Percentiles rank a stretch among this genome's conserved stretches.
Evolutionary conservation across 2,329 filamentous ascomycete species (phyloP).

Genomic region (Aureobasidium leucospermi): DNA sequence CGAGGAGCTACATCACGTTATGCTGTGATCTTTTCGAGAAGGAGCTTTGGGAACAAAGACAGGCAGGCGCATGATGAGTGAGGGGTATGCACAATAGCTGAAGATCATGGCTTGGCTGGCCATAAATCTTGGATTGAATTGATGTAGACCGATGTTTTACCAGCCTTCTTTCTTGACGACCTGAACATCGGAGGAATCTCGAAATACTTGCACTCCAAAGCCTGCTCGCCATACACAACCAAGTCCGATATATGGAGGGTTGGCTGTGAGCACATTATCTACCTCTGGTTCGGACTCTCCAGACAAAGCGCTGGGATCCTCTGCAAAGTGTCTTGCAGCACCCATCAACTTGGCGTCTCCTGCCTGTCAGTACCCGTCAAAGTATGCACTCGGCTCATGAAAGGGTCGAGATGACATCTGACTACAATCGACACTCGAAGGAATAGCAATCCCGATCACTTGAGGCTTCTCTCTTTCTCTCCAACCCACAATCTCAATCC

Average conservation of each 20-base stretch:
- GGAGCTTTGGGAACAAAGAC: background rate
- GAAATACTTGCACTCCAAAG: no score
- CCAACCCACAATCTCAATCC: conserved; percentile 7
- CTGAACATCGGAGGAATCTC: background rate
- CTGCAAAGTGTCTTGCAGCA: no score
- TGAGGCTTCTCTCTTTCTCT: background rate
- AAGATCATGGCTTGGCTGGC: conserved; percentile 1
- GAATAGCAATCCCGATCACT: background rate
- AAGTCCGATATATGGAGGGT: no score
- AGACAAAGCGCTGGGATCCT: no score
- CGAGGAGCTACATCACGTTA: background rate
- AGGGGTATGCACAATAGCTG: background rate
- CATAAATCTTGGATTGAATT: background rate
- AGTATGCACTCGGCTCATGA: no score
- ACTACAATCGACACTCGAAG: background rate
- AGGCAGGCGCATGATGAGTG: background rate
- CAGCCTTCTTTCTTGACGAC: background rate
- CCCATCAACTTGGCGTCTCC: no score
- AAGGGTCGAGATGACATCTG: no score
- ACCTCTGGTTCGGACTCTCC: no score
- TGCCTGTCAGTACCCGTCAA: no score
- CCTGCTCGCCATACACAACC: no score
- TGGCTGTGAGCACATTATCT: no score
- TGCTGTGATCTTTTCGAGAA: background rate
- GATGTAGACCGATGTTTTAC: no score